Evolutionary conservation across 2,329 filamentous ascomycete genomes (phyloP), one percentile per base, ranked within the genome.

Genomic region (Sporothrix sp.): DNA sequence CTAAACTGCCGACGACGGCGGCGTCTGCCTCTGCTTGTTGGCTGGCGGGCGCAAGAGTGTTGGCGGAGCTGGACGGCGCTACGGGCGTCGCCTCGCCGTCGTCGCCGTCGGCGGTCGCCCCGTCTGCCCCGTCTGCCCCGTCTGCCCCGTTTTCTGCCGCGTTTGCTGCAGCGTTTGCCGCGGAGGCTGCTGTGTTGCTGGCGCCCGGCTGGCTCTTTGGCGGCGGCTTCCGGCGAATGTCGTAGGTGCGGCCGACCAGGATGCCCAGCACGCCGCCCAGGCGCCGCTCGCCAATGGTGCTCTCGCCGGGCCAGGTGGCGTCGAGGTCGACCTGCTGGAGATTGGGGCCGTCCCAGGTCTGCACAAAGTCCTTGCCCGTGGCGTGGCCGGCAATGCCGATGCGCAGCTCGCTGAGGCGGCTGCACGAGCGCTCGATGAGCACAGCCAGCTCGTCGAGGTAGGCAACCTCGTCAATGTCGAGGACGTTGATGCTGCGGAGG

Each of bases 381-480:
- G 69, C 71, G 50, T 68, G 71, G 30, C 69, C 62, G 5, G 85
- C 79, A 50, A 93, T 79, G 6, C 87, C 85, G 5, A 93, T 75
- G 38, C 85, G 75, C 30, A 94, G 71, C 63, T 91, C 87, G 27
- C 77, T 75, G 14, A 93, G 68, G 37, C 73, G 73, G 54, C 75
- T 71, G 52, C 79, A 72, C 11, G 86, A 91, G 21, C 81, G 78
- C 54, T 84, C 82, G 54, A 93, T 80, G 11, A 93, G 72, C 37
- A 87, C 72, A 49, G 84, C 83, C 78, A 93, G 84, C 66, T 93
- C 87, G 61, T 91, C 86, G 33, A 91, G 67, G 63, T 93, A 93
- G 25, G 82, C 76, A n/a, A 87, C 67, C 61, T 91, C 85, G 60
- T 93, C 87, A 53, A 93, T 85, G 58, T 93, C 84, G 37, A 93